Base-by-base conservation (phyloP, 2,329 filamentous ascomycete genomes). In the Ophiocordyceps camponoti-rufipedis region DNA sequence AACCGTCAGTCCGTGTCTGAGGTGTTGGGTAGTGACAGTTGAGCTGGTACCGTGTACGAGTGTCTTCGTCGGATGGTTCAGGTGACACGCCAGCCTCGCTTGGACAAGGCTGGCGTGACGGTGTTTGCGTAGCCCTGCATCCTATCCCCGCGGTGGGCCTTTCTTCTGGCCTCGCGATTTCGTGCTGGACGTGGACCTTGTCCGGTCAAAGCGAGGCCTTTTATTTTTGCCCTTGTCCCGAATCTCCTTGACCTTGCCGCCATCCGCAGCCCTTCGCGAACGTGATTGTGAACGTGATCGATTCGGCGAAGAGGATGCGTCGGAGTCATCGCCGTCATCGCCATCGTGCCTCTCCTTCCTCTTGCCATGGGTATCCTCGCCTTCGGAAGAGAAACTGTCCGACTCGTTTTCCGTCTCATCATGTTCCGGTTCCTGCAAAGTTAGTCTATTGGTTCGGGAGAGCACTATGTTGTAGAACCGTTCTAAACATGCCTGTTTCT, bases 131-230 rank as follows among this genome's bases (percentile, higher is more conserved):
- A 23, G 23, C 23, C 23, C 23, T 23, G 23, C 23, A 23, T 23
- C 12, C 29, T 31, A 31, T 12, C 29, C 9, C 29, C 29, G 29
- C 29, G 29, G 8, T 12, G 12, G 29, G 29, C 7, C 29, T 5
- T 31, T 31, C 9, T 31, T 31, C 29, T 12, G 8, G 29, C 12
- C 29, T 31, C 29, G 29, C 3, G 8, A 31, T 9, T 18, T 39
- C 35, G n/a, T 18, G 14, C 35, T 18, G 16, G 79, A 83, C 42
- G 85, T 75, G 1, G 76, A 80, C 5, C 68, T 71, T 46, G 79
- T 57, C 23, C 68, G 68, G 54, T 80, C 80, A 46, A 85, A 61
- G 49, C 80, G 79, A 44, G 84, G 68, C 46, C 81, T 75, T 57
- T 80, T 81, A 58, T 77, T 77, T 53, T 74, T 71, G 41, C 77